Base-by-base conservation (phyloP, 2,329 filamentous ascomycete genomes). In the Alternaria triticina region DNA sequence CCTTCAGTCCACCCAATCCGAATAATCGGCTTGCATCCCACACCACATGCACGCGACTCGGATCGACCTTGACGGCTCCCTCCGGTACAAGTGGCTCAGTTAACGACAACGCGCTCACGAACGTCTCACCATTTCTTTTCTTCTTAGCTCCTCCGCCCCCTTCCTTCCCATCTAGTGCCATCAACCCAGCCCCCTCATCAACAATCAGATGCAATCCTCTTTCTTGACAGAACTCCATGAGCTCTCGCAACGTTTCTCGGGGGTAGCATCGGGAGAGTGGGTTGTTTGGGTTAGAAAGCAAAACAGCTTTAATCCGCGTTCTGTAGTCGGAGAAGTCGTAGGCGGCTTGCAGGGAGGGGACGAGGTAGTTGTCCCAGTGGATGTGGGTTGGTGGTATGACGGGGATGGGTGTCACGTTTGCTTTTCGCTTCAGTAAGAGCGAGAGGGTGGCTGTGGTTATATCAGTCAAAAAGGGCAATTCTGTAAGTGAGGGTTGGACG, bases 171-270 rank as follows among this genome's bases (percentile, higher is more conserved):
- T 65, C 62, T 10, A 77, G 59, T 6, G 52, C 52, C 4, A 66
- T 60, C 0, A 76, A 57, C 6, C 72, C 74, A 25, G 68, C 72
- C 5, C 73, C 58, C 43, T 78, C 75, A 44, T 78, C 75, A 10
- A 61, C 72, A 15, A 78, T 73, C 3, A 77, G 50, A 56, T 78
- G 75, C 12, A 78, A 62, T 1, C 66, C 69, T 1, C 71, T 64
- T 46, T 78, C 74, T 44, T 77, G 74, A 36, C 75, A 78, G 30
- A 77, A 77, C 28, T 77, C 74, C 71, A 77, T 70, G 44, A 74
- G 69, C 23, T 76, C 75, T 2, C 76, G 66, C 4, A 78, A 40
- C 0, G 68, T 67, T 23, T 70, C 65, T 36, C 66, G 70, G 1
- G 69, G 68, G 22, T 77, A 77, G 46, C 75, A 76, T 61, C 67